A percentile compares a stretch with the other conserved stretches of the same genome.
Evolutionary conservation across 257 asterid genomes (phyloP).

Genomic region (Solanum piurae): DNA sequence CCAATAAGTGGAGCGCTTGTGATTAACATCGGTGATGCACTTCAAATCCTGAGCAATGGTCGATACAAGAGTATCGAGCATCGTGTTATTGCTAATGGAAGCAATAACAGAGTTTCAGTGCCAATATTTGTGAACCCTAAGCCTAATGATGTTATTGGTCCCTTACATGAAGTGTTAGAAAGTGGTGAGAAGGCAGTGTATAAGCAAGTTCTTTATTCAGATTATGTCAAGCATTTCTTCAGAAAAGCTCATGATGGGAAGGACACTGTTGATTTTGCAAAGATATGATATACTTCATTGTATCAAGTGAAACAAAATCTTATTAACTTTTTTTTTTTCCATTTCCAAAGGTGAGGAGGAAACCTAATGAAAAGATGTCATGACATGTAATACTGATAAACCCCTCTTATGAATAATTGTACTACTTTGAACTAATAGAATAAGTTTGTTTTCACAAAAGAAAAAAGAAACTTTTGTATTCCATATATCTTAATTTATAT

Average conservation of each 20-base stretch:
- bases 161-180: slow-evolving; percentile 31
- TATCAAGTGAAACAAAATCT: not conserved
- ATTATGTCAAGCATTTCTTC: slow-evolving; percentile 43
- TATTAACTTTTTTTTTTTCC: not conserved
- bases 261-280: slow-evolving; percentile 31
- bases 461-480: not conserved
- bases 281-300: slow-evolving; percentile 8
- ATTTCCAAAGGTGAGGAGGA: not conserved
- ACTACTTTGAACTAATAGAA: not conserved
- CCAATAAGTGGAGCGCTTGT: slow-evolving; percentile 38
- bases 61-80: slow-evolving; percentile 50
- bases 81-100: slow-evolving; percentile 25
- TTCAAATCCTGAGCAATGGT: slow-evolving; percentile 45
- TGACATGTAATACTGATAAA: not conserved
- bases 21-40: slow-evolving; percentile 35
- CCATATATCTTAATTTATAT: not conserved
- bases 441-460: not conserved
- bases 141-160: slow-evolving; percentile 26
- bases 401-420: not conserved
- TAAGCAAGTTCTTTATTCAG: slow-evolving; percentile 24
- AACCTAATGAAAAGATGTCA: not conserved
- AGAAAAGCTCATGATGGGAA: slow-evolving; percentile 49
- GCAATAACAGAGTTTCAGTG: slow-evolving; percentile 32
- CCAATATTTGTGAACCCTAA: slow-evolving; percentile 37
- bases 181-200: slow-evolving; percentile 31